Evolutionary conservation across 106 monocot genomes (phyloP).

Genomic region (Iris macrosiphon): DNA sequence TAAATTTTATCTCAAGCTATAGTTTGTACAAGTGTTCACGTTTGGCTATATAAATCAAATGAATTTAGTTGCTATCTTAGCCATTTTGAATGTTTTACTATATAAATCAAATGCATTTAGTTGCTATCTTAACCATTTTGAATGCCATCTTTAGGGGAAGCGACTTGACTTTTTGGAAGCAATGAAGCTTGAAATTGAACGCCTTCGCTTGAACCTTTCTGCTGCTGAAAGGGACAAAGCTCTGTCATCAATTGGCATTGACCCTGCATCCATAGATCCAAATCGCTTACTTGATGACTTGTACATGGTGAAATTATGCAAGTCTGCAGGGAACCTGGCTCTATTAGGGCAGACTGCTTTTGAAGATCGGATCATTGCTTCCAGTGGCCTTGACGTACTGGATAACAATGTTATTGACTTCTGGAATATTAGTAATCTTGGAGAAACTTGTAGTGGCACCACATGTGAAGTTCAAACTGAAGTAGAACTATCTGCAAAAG

Average conservation of each 20-base stretch:
- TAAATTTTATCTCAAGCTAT: too few relatives aligned
- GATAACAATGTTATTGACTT: constrained; percentile 57
- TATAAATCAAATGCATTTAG: background rate
- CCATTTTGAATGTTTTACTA: too few relatives aligned
- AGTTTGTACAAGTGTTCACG: too few relatives aligned
- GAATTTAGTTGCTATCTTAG: too few relatives aligned
- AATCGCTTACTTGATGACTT: constrained; percentile 64
- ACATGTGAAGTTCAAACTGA: constrained; percentile 65
- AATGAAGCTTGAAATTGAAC: constrained; percentile 82
- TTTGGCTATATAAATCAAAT: too few relatives aligned
- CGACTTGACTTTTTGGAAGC: constrained; percentile 58
- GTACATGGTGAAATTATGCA: constrained; percentile 43
- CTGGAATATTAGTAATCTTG: constrained; percentile 71
- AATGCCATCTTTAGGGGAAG: constrained; percentile 19
- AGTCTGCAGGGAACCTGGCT: constrained; percentile 58
- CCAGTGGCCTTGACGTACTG: constrained; percentile 60
- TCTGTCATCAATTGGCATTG: constrained; percentile 56
- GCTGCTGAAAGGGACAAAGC: constrained; percentile 88
- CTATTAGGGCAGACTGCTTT: constrained; percentile 57
- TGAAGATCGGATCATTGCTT: constrained; percentile 81
- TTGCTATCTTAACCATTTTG: background rate
- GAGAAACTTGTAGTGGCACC: constrained; percentile 39
- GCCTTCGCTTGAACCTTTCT: constrained; percentile 63
- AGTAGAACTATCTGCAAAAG: constrained; percentile 10
- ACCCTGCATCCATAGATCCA: constrained; percentile 88